Conservation (phyloP, 2,329 filamentous ascomycete genomes). For the Botrytis fabae region DNA sequence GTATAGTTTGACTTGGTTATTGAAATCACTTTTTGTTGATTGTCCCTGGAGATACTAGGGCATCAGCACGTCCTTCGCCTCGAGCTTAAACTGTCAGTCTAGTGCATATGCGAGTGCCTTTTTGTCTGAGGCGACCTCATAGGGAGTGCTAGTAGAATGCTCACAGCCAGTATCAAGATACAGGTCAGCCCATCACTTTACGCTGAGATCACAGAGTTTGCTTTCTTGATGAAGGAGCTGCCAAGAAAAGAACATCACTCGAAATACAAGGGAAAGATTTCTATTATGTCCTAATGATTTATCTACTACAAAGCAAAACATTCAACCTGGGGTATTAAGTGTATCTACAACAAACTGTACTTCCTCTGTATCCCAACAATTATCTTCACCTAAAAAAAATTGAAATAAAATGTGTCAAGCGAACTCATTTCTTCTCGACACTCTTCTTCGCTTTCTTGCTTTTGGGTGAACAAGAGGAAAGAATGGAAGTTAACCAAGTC, state of each 20-base stretch:
- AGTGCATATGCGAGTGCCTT: no score
- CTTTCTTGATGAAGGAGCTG: fast-evolving
- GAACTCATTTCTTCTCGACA: background rate
- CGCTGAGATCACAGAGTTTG: background rate
- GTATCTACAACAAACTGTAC: background rate
- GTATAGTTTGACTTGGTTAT: background rate
- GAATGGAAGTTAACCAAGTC: slow-evolving; percentile 3
- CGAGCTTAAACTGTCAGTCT: no score
- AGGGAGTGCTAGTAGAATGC: fast-evolving
- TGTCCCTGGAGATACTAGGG: background rate
- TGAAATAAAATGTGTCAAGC: background rate
- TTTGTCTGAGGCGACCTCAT: background rate
- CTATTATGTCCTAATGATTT: background rate
- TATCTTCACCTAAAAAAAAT: background rate
- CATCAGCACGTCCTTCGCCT: no score
- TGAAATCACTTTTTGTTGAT: background rate
- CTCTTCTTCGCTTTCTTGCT: background rate
- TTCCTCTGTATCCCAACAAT: background rate
- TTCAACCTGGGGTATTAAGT: slow-evolving; percentile 7
- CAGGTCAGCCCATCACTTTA: no score
- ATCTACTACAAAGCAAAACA: background rate
- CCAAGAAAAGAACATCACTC: background rate
- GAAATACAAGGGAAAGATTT: background rate
- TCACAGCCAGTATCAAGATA: background rate
- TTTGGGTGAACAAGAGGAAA: slow-evolving; percentile 4